phyloP scores from a whole-genome alignment of 2,329 filamentous ascomycete species.

The Achaetomium macrosporum region DNA sequence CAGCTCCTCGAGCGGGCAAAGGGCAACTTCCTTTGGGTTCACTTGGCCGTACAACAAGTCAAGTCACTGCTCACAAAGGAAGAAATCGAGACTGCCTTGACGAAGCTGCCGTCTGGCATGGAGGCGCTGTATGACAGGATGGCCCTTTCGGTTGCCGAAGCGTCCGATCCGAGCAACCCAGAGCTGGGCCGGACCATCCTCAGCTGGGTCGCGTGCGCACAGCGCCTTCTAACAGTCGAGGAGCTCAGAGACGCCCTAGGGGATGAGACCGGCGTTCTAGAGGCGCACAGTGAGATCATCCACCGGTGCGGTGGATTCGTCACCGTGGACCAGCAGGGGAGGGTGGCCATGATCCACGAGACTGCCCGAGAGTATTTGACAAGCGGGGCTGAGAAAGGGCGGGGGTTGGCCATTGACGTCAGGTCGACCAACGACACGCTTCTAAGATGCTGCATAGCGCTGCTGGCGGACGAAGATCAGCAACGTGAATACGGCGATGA shows the following conservation, averaged over 20 bases:
- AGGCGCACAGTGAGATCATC: slow-evolving; percentile 25
- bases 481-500: not conserved
- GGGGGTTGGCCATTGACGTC: slow-evolving; percentile 16
- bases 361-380: slow-evolving; percentile 33
- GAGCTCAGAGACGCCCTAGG: slow-evolving; percentile 25
- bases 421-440: slow-evolving; percentile 19
- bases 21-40: slow-evolving; percentile 33
- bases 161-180: slow-evolving; percentile 10
- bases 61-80: slow-evolving; percentile 24
- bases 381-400: not conserved
- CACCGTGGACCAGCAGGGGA: slow-evolving; percentile 26
- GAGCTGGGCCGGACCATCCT: slow-evolving; percentile 23
- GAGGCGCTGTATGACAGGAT: slow-evolving; percentile 31
- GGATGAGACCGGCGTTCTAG: slow-evolving; percentile 19
- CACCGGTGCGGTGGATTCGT: slow-evolving; percentile 31
- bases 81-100: slow-evolving; percentile 24
- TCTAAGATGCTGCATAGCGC: slow-evolving; percentile 21
- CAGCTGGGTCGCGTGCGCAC: slow-evolving; percentile 23
- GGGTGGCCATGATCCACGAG: slow-evolving; percentile 31
- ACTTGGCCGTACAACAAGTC: slow-evolving; percentile 28
- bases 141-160: slow-evolving; percentile 21
- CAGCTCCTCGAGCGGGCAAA: slow-evolving; percentile 25
- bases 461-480: slow-evolving; percentile 1
- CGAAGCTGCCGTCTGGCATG: slow-evolving; percentile 30
- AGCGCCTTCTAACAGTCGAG: slow-evolving; percentile 21